These are phyloP conservation scores for Phytophthora foliorum DNA, from an alignment of 352 stramenopile species.

Conservation along the genomic window DNA sequence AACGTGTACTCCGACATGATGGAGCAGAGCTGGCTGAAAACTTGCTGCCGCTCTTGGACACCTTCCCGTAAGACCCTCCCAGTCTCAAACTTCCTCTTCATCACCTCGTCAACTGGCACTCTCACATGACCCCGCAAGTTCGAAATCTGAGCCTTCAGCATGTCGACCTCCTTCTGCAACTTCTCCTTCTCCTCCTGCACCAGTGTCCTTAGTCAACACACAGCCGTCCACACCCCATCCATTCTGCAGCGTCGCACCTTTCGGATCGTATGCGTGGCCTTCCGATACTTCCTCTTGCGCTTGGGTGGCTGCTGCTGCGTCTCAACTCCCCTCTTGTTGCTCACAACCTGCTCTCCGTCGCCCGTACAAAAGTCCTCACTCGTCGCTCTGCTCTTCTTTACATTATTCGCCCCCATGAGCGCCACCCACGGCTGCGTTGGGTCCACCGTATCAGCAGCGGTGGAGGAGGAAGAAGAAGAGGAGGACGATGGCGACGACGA, in stretches of 20 bases:
- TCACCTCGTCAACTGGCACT: conserved; percentile 11
- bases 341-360: not conserved
- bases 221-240: not conserved
- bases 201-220: conserved; percentile 2
- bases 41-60: conserved; percentile 30
- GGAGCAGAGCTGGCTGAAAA: conserved; percentile 33
- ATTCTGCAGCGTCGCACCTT: conserved; percentile 13
- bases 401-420: conserved; percentile 13
- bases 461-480: conserved; percentile 29
- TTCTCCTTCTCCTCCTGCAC: conserved; percentile 43
- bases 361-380: not conserved
- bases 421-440: conserved; percentile 23
- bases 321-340: conserved; percentile 10
- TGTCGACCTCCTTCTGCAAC: conserved; percentile 34
- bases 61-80: conserved; percentile 18
- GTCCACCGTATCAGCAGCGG: conserved; percentile 12
- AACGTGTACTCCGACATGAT: conserved; percentile 51
- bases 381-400: conserved; percentile 3
- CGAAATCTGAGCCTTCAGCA: conserved; percentile 36
- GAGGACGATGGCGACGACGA: conserved; percentile 27
- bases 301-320: conserved; percentile 19
- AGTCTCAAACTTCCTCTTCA: conserved; percentile 14
- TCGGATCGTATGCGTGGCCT: conserved; percentile 44
- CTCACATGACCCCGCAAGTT: conserved; percentile 27
- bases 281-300: conserved; percentile 39